Evolutionary conservation across 1,284 basidiomycete species (phyloP), one percentile per base, ranked within the genome.

Genomic region (Irpex sp.): DNA sequence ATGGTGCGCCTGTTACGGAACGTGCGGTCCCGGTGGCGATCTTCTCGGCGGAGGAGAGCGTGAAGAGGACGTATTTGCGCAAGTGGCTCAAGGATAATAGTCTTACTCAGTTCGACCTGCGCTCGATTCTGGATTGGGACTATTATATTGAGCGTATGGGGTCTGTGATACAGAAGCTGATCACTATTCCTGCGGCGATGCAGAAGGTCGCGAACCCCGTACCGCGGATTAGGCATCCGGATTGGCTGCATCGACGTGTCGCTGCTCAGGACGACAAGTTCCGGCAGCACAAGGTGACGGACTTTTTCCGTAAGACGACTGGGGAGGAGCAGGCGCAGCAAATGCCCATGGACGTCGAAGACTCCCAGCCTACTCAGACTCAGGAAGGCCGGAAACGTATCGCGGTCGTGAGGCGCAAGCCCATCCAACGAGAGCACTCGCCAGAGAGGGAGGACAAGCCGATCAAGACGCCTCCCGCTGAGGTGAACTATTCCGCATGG

Each of bases 101-200:
- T 69, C 81, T 99, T 38, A 82, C 85, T 54, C 91, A 89, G 71
- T 98, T 99, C 72, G 96, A 99, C 64, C 80, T 99, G 59, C 89
- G 97, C 13, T 91, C 91, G 8, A 98, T 99, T 69, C 84, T 99
- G 67, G 97, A 99, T 76, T 99, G 97, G 97, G 85, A 89, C 34
- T 99, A 99, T 76, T 99, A 99, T 78, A 97, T 98, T 71, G 97
- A 99, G 73, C 92, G 97, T 26, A 81, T 99, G 40, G 97, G 97
- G 7, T 97, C 96, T 1, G 97, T 99, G 68, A 96, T 99, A 65
- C 97, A 99, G 78, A 99, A 99, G 74, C 83, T 99, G 61, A 99
- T 99, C 77, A 99, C 97, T 2, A 99, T 99, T 70, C 97, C 97
- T 6, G 97, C 97, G 4, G 97, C 97, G 0, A 93, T 99, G 87